phyloP scores from a whole-genome alignment of 805 yeast genomes.

The Yarrowia sp. region DNA sequence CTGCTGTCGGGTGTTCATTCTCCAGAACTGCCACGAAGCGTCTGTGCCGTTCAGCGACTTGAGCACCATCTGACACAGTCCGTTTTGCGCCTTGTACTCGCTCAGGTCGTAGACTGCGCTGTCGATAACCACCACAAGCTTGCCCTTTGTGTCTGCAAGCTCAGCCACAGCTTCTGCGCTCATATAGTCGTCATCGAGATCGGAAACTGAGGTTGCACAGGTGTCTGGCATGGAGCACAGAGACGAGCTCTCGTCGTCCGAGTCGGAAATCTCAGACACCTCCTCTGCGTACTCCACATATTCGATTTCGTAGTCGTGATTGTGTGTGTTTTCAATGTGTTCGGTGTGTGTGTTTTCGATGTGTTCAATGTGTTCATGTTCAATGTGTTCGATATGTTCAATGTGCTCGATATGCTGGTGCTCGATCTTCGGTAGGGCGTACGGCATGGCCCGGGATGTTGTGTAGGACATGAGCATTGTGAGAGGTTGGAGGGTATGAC shows the following conservation, averaged over 20 bases:
- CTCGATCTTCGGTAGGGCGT: neutral
- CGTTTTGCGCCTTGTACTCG: neutral
- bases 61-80: neutral
- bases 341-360: neutral
- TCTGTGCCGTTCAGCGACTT: constrained; percentile 31
- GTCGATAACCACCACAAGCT: constrained; percentile 15
- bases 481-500: too few relatives aligned
- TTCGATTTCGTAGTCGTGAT: constrained; percentile 16
- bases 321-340: neutral
- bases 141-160: neutral
- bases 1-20: constrained; percentile 17
- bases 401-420: constrained; percentile 2
- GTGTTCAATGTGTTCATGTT: neutral
- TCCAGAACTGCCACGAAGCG: constrained; percentile 35
- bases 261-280: constrained; percentile 2
- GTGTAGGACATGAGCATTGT: constrained; percentile 21
- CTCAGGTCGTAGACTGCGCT: constrained; percentile 23
- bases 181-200: constrained; percentile 15
- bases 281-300: constrained; percentile 27
- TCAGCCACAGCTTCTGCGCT: constrained; percentile 6
- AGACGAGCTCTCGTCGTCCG: neutral
- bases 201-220: neutral
- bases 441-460: neutral
- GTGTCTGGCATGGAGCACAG: constrained; percentile 9
- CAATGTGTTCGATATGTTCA: constrained; percentile 6